Evolutionary conservation across 495 filamentous ascomycete genomes (phyloP).

Genomic region (Darksidea phi): DNA sequence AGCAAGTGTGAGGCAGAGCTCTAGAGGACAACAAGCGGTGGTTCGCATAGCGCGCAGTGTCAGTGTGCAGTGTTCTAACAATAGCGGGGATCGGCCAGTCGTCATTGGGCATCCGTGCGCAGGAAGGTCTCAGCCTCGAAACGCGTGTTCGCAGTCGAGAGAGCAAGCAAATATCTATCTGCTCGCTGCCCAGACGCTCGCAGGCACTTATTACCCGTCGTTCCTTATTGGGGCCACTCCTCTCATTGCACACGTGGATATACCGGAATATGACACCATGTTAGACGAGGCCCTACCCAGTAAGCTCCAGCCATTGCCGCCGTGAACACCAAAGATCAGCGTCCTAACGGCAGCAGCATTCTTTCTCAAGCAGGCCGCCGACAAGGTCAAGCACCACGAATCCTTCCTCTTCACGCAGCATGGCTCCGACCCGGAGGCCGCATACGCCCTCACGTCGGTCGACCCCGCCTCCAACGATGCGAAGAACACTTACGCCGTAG

Average conservation of each 20-base stretch:
- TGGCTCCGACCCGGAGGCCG: conserved; percentile 73
- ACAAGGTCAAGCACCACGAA: conserved; percentile 54
- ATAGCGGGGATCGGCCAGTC: too few species aligned
- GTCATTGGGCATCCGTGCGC: too few species aligned
- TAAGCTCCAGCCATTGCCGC: conserved; percentile 44
- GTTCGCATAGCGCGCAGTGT: too few species aligned
- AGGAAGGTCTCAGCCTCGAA: conserved; percentile 7
- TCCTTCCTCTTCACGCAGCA: conserved; percentile 73
- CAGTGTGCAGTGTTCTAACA: too few species aligned
- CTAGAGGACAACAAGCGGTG: too few species aligned
- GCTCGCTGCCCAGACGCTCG: not conserved
- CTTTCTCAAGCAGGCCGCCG: conserved; percentile 55
- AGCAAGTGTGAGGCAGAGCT: too few species aligned
- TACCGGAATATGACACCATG: conserved; percentile 53
- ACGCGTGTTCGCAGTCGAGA: conserved; percentile 16
- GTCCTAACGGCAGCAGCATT: conserved; percentile 57
- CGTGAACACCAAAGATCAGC: conserved; percentile 15
- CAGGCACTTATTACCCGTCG: not conserved
- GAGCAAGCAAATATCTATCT: not conserved
- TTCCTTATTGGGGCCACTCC: not conserved
- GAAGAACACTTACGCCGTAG: conserved; percentile 81
- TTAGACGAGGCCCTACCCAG: conserved; percentile 93
- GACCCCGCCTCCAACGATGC: conserved; percentile 66
- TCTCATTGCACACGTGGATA: not conserved
- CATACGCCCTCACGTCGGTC: conserved; percentile 73